Evolutionary conservation across 345 rosid species (phyloP).

Genomic region (Brassica cretica): DNA sequence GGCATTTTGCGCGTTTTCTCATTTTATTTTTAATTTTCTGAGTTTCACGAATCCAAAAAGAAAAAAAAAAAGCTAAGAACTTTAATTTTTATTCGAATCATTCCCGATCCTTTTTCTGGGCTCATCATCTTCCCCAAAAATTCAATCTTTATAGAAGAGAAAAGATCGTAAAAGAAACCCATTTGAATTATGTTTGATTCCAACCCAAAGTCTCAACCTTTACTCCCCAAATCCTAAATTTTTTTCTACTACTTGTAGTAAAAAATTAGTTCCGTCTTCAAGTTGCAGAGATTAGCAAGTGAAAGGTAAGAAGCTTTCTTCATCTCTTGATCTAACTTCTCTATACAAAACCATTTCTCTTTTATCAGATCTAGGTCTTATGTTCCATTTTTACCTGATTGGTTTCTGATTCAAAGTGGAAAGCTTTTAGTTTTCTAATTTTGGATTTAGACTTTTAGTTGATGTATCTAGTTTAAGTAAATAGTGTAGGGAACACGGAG

Average conservation of each 20-base stretch:
- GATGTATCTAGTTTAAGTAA: background rate
- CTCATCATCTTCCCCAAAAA: conserved; percentile 34
- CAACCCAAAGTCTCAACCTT: conserved; percentile 35
- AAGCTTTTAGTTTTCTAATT: conserved; percentile 13
- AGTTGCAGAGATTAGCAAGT: conserved; percentile 36
- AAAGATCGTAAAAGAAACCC: conserved; percentile 21
- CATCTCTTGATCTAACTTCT: conserved; percentile 29
- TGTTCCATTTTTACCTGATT: background rate
- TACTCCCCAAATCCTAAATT: conserved; percentile 19
- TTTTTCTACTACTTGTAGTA: conserved; percentile 31
- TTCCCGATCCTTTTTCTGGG: conserved; percentile 35
- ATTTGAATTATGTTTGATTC: conserved; percentile 28
- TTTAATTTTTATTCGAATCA: conserved; percentile 41
- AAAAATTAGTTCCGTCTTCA: conserved; percentile 18
- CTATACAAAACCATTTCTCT: background rate
- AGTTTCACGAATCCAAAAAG: conserved; percentile 29
- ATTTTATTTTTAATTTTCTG: conserved; percentile 22
- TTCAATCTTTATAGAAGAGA: conserved; percentile 31
- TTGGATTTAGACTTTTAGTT: background rate
- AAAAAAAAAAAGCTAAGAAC: conserved; percentile 23
- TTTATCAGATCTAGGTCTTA: conserved; percentile 33
- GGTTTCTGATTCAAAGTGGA: background rate
- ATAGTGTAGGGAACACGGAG: background rate
- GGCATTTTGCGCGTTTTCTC: conserved; percentile 40
- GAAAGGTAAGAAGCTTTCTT: conserved; percentile 28